These are phyloP conservation scores for Stentor roeselii DNA, from an alignment of 73 alveolate genomes.

Conservation along the genomic window DNA sequence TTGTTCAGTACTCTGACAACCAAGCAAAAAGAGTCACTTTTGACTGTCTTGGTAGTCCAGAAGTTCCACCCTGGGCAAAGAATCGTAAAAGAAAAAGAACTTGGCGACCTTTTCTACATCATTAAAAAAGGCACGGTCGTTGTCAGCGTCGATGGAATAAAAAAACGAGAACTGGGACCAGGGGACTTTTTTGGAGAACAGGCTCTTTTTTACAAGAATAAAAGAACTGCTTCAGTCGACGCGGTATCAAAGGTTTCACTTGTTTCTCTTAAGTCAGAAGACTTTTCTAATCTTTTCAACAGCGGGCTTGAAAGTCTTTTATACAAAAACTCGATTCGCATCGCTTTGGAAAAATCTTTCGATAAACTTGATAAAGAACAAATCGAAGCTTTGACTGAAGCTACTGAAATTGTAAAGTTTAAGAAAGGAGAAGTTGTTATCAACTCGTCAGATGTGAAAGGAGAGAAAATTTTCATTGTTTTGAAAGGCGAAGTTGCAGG, in stretches of 20 bases:
- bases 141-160: not conserved
- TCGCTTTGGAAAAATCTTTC: constrained; percentile 15
- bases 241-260: not conserved
- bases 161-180: not conserved
- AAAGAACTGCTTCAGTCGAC: constrained; percentile 26
- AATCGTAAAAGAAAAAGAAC: constrained; percentile 21
- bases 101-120: constrained; percentile 6
- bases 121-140: constrained; percentile 26
- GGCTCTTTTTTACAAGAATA: not conserved
- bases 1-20: not conserved
- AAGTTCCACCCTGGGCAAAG: constrained; percentile 11
- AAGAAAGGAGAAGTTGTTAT: constrained; percentile 36
- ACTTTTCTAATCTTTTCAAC: not conserved
- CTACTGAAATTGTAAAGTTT: constrained; percentile 25
- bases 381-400: constrained; percentile 29
- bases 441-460: constrained; percentile 27
- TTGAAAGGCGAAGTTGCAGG: constrained; percentile 30
- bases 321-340: not conserved
- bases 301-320: constrained; percentile 28
- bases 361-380: constrained; percentile 32
- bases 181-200: constrained; percentile 31
- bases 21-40: not conserved
- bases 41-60: not conserved
- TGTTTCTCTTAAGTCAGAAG: constrained; percentile 4
- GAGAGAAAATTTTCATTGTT: constrained; percentile 33